These are phyloP conservation scores for Sclerotinia subarctica DNA, from an alignment of 2,329 filamentous ascomycete genomes.

Conservation along the genomic window DNA sequence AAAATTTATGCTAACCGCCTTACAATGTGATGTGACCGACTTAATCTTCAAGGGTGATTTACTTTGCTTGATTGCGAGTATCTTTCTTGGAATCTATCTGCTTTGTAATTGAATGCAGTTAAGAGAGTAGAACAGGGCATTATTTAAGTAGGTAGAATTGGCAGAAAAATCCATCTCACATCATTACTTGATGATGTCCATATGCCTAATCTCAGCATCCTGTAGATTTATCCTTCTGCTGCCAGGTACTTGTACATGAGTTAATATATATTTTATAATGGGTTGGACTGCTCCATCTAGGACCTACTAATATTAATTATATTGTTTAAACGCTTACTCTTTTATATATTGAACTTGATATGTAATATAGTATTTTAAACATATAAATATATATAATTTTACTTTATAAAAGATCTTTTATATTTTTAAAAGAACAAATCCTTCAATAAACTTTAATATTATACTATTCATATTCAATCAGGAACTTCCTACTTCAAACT, in stretches of 20 bases:
- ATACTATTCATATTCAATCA: neutral
- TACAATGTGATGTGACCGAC: neutral
- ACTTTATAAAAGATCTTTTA: too few species aligned
- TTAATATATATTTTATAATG: neutral
- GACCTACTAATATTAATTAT: neutral
- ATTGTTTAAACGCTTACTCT: neutral
- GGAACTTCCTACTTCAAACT: neutral
- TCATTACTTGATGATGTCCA: neutral
- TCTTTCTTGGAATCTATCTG: neutral
- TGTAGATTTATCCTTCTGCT: neutral
- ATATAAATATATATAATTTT: too few species aligned
- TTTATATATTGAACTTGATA: neutral
- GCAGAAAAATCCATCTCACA: neutral
- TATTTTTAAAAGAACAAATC: too few species aligned
- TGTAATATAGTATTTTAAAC: too few species aligned
- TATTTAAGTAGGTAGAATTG: neutral
- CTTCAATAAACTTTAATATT: neutral
- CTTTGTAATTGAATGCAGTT: neutral
- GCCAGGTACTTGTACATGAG: neutral
- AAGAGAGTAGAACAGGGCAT: neutral
- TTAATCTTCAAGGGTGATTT: neutral
- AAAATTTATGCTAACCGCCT: neutral
- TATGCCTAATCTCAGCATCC: neutral
- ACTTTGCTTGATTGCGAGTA: neutral
- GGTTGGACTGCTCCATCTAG: too few species aligned